Conservation (phyloP, 768 basidiomycete species). For the Boletus rex-veris region DNA sequence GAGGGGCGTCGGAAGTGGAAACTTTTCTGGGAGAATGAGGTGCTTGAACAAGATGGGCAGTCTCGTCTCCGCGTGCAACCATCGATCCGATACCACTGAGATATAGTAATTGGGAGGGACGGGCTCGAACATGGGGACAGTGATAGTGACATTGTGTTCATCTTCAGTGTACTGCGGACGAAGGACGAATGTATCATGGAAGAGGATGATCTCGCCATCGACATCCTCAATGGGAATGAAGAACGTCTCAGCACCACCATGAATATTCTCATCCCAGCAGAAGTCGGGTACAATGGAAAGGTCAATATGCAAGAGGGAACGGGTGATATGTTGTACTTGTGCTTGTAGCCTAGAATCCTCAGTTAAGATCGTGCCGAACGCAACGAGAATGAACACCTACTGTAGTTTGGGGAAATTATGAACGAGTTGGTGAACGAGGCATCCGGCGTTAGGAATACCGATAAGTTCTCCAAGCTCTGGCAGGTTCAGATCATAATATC, state of each 20-base stretch:
- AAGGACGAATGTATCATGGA: conserved; percentile 90
- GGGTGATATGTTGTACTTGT: conserved; percentile 94
- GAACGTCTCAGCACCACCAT: conserved; percentile 86
- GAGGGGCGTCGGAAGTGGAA: conserved; percentile 92
- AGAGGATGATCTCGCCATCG: conserved; percentile 94
- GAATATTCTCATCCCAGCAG: conserved; percentile 95
- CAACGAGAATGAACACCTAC: conserved; percentile 37
- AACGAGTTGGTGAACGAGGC: conserved; percentile 86
- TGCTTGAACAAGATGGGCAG: conserved; percentile 97
- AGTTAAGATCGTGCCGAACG: not conserved
- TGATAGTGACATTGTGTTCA: conserved; percentile 92
- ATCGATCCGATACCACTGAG: conserved; percentile 89
- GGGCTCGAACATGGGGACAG: conserved; percentile 95
- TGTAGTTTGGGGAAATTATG: conserved; percentile 96
- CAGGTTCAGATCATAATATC: conserved; percentile 89
- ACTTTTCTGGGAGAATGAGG: conserved; percentile 94
- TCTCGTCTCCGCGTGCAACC: conserved; percentile 93
- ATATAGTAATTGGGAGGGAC: conserved; percentile 99
- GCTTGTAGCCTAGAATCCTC: conserved; percentile 66
- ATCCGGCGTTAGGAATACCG: conserved; percentile 90
- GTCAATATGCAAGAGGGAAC: conserved; percentile 88
- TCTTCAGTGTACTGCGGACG: conserved; percentile 89
- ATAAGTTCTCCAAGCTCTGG: conserved; percentile 95
- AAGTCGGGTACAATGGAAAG: conserved; percentile 96
- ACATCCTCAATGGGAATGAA: conserved; percentile 95